Percentiles rank a stretch among this genome's conserved stretches.
phyloP scores from a whole-genome alignment of 805 yeast species.

The Brettanomyces bruxellensis region DNA sequence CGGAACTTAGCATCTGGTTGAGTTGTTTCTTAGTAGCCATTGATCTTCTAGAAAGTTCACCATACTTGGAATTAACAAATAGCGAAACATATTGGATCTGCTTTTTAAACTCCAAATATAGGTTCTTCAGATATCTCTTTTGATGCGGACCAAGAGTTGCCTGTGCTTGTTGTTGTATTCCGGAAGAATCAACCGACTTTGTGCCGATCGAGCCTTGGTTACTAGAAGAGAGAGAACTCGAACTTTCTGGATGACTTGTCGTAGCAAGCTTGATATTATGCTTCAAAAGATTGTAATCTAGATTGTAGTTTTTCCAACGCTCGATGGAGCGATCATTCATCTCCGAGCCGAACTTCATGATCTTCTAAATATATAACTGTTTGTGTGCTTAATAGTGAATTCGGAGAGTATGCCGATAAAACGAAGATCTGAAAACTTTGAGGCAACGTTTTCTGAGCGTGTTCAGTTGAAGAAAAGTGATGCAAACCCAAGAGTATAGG shows the following conservation, averaged over 20 bases:
- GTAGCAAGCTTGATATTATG: slow-evolving; percentile 53
- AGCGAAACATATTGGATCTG: slow-evolving; percentile 54
- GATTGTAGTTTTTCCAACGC: slow-evolving; percentile 79
- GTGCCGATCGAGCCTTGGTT: slow-evolving; percentile 6
- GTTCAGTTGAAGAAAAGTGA: too few relatives aligned
- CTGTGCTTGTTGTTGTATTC: neutral
- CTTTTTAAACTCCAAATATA: slow-evolving; percentile 38
- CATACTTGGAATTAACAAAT: slow-evolving; percentile 58
- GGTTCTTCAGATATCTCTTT: slow-evolving; percentile 18
- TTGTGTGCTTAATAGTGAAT: too few relatives aligned
- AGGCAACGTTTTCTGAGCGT: too few relatives aligned
- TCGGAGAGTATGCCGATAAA: too few relatives aligned
- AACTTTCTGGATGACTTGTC: slow-evolving; percentile 10
- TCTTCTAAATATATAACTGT: too few relatives aligned
- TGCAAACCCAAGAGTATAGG: too few relatives aligned
- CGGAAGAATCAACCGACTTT: neutral
- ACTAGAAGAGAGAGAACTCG: slow-evolving; percentile 8
- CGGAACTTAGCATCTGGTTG: slow-evolving; percentile 14
- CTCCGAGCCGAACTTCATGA: slow-evolving; percentile 86
- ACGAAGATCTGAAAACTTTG: too few relatives aligned
- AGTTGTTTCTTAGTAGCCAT: slow-evolving; percentile 18
- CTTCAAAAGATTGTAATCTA: slow-evolving; percentile 76
- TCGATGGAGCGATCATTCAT: slow-evolving; percentile 69
- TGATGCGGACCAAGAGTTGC: slow-evolving; percentile 11
- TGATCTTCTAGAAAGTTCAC: slow-evolving; percentile 52